Evolutionary conservation across 2,329 filamentous ascomycete genomes (phyloP).

Genomic region (Verticillium longisporum): DNA sequence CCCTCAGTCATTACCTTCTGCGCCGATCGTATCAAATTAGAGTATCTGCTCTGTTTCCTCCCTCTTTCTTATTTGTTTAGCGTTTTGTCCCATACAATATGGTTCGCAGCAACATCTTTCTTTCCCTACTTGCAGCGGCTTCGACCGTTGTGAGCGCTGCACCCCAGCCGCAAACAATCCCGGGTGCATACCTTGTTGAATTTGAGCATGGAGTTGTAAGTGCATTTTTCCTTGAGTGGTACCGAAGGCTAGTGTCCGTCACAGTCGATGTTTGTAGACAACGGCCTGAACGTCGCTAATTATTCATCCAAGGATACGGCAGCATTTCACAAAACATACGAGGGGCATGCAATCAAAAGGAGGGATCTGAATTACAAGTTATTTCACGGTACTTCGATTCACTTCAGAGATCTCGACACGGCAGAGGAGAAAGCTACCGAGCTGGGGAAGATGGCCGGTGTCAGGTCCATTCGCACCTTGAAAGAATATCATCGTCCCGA

Average conservation of each 20-base stretch:
- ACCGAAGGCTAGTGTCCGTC: background rate
- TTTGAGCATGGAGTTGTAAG: conserved; percentile 42
- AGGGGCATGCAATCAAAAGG: conserved; percentile 33
- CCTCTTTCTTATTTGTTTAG: too few relatives aligned
- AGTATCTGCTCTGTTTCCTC: too few relatives aligned
- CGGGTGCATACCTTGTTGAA: conserved; percentile 46
- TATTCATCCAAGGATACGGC: conserved; percentile 28
- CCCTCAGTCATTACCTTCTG: background rate
- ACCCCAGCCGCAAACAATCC: conserved; percentile 23
- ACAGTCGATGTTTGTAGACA: too few relatives aligned
- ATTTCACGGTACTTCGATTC: conserved; percentile 48
- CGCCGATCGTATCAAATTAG: too few relatives aligned
- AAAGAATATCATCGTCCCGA: conserved; percentile 35
- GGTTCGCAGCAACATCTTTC: conserved; percentile 25
- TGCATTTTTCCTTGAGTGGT: background rate
- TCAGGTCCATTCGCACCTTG: conserved; percentile 45
- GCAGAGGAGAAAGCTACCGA: conserved; percentile 33
- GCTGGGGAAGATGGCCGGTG: conserved; percentile 32
- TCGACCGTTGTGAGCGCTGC: conserved; percentile 20
- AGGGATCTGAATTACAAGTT: conserved; percentile 42
- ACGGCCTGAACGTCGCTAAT: background rate
- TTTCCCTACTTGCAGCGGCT: conserved; percentile 27
- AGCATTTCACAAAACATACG: conserved; percentile 29
- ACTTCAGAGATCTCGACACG: conserved; percentile 39
- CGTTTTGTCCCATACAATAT: conserved; percentile 17